These are phyloP conservation scores for Tylopilus intermedius DNA, from an alignment of 768 basidiomycete species.

Conservation along the genomic window DNA sequence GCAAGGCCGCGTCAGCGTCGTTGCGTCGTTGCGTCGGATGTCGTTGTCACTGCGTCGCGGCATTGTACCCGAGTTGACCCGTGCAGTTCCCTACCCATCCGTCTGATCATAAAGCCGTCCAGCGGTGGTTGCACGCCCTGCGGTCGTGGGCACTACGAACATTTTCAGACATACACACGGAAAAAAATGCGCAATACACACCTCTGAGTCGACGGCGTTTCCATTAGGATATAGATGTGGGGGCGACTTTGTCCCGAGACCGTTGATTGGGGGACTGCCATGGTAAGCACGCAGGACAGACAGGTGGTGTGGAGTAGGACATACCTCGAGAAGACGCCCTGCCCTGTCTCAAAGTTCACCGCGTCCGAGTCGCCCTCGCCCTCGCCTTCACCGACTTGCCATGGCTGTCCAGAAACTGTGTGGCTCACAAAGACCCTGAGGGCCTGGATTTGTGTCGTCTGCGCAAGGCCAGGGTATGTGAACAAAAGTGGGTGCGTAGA, in stretches of 20 bases:
- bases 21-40: too few species aligned
- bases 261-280: slow-evolving; percentile 55
- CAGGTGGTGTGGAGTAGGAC: slow-evolving; percentile 15
- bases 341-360: slow-evolving; percentile 71
- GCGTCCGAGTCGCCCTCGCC: slow-evolving; percentile 29
- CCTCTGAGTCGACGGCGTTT: slow-evolving; percentile 74
- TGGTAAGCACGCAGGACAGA: background rate
- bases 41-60: too few species aligned
- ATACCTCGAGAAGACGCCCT: slow-evolving; percentile 81
- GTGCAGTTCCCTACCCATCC: slow-evolving; percentile 45
- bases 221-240: slow-evolving; percentile 74
- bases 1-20: too few species aligned
- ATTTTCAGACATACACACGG: background rate
- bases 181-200: slow-evolving; percentile 26
- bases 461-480: background rate
- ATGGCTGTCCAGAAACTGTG: slow-evolving; percentile 77
- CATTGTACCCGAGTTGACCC: too few species aligned
- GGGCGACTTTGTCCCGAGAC: slow-evolving; percentile 54
- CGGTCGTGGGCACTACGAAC: slow-evolving; percentile 55
- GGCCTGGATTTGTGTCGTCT: slow-evolving; percentile 67
- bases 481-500: background rate
- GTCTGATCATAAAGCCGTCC: slow-evolving; percentile 83
- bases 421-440: slow-evolving; percentile 85
- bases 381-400: slow-evolving; percentile 58
- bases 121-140: slow-evolving; percentile 54